Evolutionary conservation across 2,329 filamentous ascomycete species (phyloP).

Genomic region (Verticillium klebahnii): DNA sequence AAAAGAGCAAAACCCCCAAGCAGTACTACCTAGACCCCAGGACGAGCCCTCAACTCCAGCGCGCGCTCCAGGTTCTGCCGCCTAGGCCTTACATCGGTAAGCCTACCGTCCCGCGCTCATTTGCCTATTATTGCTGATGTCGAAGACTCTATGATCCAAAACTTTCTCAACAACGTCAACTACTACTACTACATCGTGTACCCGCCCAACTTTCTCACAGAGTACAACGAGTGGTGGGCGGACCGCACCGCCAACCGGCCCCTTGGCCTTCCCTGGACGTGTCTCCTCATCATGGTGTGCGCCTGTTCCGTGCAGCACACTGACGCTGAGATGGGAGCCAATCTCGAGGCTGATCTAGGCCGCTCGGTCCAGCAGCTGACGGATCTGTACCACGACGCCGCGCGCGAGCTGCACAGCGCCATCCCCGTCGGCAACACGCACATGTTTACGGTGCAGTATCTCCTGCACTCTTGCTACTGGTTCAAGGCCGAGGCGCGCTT

Average conservation of each 20-base stretch:
- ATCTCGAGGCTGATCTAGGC: constrained; percentile 25
- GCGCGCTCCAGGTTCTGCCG: background rate
- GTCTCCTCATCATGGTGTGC: constrained; percentile 31
- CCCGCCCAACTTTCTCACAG: constrained; percentile 26
- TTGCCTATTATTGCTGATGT: background rate
- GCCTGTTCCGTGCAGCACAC: constrained; percentile 32
- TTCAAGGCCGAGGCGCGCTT: constrained; percentile 31
- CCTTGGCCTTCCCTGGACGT: constrained; percentile 31
- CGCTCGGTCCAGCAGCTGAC: constrained; percentile 21
- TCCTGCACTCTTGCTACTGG: constrained; percentile 25
- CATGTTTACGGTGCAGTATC: constrained; percentile 26
- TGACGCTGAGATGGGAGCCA: constrained; percentile 22
- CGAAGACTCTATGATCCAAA: constrained; percentile 29
- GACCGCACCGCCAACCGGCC: constrained; percentile 21
- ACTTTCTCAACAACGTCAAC: constrained; percentile 31
- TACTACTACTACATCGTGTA: constrained; percentile 35
- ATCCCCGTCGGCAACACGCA: constrained; percentile 28
- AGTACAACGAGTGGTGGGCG: constrained; percentile 31
- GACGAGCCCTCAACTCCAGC: constrained; percentile 22
- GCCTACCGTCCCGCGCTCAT: constrained; percentile 2
- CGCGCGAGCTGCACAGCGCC: constrained; percentile 25
- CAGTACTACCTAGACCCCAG: constrained; percentile 4
- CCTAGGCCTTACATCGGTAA: constrained; percentile 1
- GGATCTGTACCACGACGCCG: constrained; percentile 26
- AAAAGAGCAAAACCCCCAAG: background rate